Percentiles rank a stretch among this genome's conserved stretches.
phyloP scores from a whole-genome alignment of 805 yeast genomes.

The Suhomyces tanzawaensis region DNA sequence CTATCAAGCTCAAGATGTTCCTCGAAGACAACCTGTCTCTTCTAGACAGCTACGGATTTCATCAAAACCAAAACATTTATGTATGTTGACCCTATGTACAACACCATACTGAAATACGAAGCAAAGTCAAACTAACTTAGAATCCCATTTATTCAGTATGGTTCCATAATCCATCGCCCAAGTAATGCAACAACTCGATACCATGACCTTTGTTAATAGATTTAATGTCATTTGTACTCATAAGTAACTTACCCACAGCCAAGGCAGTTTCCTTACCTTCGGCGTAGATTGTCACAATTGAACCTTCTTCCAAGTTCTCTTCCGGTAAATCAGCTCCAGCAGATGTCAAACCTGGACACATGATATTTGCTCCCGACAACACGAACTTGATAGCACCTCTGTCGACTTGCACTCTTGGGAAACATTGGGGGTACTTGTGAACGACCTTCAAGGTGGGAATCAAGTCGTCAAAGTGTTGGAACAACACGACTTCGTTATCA shows the following conservation, averaged over 20 bases:
- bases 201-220: slow-evolving; percentile 84
- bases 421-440: slow-evolving; percentile 77
- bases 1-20: slow-evolving; percentile 14
- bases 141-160: slow-evolving; percentile 42
- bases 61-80: slow-evolving; percentile 21
- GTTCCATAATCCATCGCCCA: slow-evolving; percentile 89
- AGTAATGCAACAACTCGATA: slow-evolving; percentile 74
- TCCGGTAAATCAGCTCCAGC: slow-evolving; percentile 83
- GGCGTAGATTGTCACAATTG: slow-evolving; percentile 81
- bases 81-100: slow-evolving; percentile 3
- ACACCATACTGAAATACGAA: too few species aligned
- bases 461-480: slow-evolving; percentile 77
- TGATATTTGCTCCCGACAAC: slow-evolving; percentile 91
- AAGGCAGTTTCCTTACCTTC: slow-evolving; percentile 90
- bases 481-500: slow-evolving; percentile 71
- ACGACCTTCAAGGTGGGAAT: slow-evolving; percentile 74
- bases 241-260: slow-evolving; percentile 82
- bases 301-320: slow-evolving; percentile 59
- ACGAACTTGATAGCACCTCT: slow-evolving; percentile 96
- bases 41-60: slow-evolving; percentile 23
- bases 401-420: slow-evolving; percentile 87
- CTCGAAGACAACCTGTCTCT: slow-evolving; percentile 30
- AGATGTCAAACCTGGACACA: slow-evolving; percentile 94
- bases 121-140: background rate
- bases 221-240: slow-evolving; percentile 90